Percentiles rank a stretch among this genome's conserved stretches.
These are phyloP conservation scores for Rhododendron simsii DNA, from an alignment of 148 eudicot species.

Conservation along the genomic window DNA sequence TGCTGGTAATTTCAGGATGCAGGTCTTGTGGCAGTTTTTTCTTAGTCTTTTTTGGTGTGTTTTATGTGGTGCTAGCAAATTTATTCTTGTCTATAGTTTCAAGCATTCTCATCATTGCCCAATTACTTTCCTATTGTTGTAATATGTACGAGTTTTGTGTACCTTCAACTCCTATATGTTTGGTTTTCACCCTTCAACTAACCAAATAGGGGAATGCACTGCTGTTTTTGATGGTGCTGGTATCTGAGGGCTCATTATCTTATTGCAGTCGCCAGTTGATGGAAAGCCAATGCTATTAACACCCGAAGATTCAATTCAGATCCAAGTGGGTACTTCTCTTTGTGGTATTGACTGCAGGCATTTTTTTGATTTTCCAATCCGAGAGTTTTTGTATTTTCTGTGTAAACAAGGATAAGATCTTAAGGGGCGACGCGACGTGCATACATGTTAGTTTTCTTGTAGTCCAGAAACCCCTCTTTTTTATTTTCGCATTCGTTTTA, in stretches of 20 bases:
- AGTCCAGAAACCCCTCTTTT: not conserved
- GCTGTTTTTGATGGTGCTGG: not conserved
- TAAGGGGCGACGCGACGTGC: not conserved
- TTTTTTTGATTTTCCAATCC: not conserved
- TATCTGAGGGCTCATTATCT: conserved; percentile 11
- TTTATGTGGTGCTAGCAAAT: not conserved
- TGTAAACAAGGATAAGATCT: not conserved
- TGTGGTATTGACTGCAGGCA: not conserved
- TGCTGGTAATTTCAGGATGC: not conserved
- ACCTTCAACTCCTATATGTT: not conserved
- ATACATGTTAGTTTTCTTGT: not conserved
- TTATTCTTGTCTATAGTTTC: not conserved
- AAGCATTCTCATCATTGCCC: not conserved
- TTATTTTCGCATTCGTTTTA: not conserved
- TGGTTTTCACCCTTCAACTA: not conserved
- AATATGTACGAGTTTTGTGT: not conserved
- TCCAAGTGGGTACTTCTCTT: conserved; percentile 50
- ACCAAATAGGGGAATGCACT: conserved; percentile 4
- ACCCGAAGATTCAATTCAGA: conserved; percentile 86
- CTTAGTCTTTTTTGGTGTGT: not conserved
- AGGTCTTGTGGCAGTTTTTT: not conserved
- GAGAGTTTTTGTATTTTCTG: not conserved
- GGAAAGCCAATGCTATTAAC: conserved; percentile 92
- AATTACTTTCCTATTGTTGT: not conserved
- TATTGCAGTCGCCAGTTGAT: conserved; percentile 80